Evolutionary conservation across 2,329 filamentous ascomycete genomes (phyloP), one percentile per base, ranked within the genome.

Genomic region (Sclerotinia sclerotiorum): DNA sequence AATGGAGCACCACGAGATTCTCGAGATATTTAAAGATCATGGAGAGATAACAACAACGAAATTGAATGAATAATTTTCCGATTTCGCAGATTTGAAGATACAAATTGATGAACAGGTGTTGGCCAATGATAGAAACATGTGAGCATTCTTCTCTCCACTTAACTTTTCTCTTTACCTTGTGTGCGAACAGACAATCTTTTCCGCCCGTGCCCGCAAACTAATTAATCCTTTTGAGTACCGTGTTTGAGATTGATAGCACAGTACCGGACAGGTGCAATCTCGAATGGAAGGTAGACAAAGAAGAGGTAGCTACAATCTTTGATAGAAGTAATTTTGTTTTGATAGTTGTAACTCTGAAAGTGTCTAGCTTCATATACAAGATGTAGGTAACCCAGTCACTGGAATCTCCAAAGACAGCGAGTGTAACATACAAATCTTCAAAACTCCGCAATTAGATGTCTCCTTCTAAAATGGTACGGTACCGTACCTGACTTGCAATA

Each of bases 241-340:
- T 61, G 60, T 62, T 62, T 62, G 60, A 51, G 60, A 62, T 62
- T 24, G 46, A 62, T 62, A 24, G 44, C n/a, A 62, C 44, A 62
- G 29, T 62, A 49, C 58, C 29, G 58, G 58, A 62, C 21, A 29
- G 58, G 35, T 49, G 44, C 29, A 62, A 49, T 21, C 58, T 61
- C 15, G 44, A 62, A 35, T n/a, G 21, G 29, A 49, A 24, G 35
- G 27, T 48, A 61, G 21, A 42, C 8, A 29, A 11, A 46, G 8
- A 60, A 57, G 27, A 19, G 7, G 27, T 4, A 61, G 29, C 13
- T 5, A 24, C n/a, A 29, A 24, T 35, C 44, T 35, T 24, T 35
- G 6, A 21, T 17, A 49, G 35, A n/a, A 2, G 11, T 17, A 4
- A 8, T 32, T 61, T 61, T 21, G 17, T 49, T 21, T 39, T 35